phyloP scores from a whole-genome alignment of 768 basidiomycete genomes.

The Lactifluus rugatus region DNA sequence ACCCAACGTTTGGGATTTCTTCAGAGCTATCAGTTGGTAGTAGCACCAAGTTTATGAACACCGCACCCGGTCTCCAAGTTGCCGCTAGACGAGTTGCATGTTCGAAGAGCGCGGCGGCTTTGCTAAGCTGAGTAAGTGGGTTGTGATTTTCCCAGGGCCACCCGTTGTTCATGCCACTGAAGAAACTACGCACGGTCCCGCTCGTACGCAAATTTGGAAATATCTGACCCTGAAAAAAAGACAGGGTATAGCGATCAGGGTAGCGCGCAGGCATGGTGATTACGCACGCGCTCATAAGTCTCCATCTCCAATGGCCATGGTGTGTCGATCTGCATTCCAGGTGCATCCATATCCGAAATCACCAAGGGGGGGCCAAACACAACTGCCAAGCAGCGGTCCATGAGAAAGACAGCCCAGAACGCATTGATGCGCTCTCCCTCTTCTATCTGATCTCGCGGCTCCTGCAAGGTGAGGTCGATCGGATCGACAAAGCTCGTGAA shows the following conservation, averaged over 20 bases:
- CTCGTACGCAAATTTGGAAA: slow-evolving; percentile 36
- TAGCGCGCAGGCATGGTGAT: not conserved
- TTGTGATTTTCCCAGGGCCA: slow-evolving; percentile 29
- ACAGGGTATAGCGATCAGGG: slow-evolving; percentile 26
- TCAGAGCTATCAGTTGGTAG: not conserved
- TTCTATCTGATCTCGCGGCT: slow-evolving; percentile 38
- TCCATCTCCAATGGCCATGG: slow-evolving; percentile 32
- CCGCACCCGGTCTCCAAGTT: slow-evolving; percentile 27
- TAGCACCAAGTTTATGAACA: not conserved
- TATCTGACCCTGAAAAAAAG: slow-evolving; percentile 33
- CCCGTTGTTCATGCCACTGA: slow-evolving; percentile 30
- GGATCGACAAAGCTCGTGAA: slow-evolving; percentile 16
- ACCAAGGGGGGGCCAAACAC: slow-evolving; percentile 42
- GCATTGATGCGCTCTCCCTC: slow-evolving; percentile 58
- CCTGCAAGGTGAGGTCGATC: slow-evolving; percentile 26
- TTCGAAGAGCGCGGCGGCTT: slow-evolving; percentile 51
- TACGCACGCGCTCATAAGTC: slow-evolving; percentile 27
- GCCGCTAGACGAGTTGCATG: slow-evolving; percentile 44
- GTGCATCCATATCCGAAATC: slow-evolving; percentile 46
- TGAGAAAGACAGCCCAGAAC: slow-evolving; percentile 52
- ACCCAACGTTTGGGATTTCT: slow-evolving; percentile 12
- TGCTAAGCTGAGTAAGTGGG: slow-evolving; percentile 36
- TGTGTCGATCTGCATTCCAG: slow-evolving; percentile 29
- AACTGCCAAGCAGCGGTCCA: slow-evolving; percentile 49
- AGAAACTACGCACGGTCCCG: slow-evolving; percentile 41